Evolutionary conservation across 176 grass and related monocot species (phyloP).

Genomic region (Aegilops speltoides): DNA sequence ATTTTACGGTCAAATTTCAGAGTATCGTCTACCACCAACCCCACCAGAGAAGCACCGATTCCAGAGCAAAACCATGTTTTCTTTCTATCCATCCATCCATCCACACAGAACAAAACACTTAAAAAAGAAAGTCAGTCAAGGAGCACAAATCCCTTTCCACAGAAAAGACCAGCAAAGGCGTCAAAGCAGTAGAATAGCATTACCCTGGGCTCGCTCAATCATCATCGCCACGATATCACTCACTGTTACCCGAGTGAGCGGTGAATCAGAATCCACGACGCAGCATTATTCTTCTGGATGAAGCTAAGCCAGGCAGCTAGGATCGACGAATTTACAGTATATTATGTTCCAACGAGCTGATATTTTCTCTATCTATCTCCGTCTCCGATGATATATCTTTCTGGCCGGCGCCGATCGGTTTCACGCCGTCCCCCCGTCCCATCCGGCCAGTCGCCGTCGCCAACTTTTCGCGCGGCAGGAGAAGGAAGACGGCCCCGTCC

Average conservation of each 20-base stretch:
- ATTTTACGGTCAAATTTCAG: too few species aligned
- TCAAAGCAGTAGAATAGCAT: background rate
- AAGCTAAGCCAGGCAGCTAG: background rate
- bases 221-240: background rate
- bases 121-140: background rate
- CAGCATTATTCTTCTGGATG: background rate
- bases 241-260: background rate
- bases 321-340: background rate
- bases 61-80: background rate
- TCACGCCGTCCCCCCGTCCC: slow-evolving; percentile 4
- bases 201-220: background rate
- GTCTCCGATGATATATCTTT: background rate
- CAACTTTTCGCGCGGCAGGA: slow-evolving; percentile 3
- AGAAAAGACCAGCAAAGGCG: background rate
- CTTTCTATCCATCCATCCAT: background rate
- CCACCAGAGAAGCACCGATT: background rate
- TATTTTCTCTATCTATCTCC: background rate
- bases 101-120: background rate
- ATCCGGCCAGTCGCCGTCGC: slow-evolving; percentile 24
- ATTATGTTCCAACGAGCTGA: background rate
- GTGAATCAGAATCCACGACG: background rate
- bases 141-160: background rate
- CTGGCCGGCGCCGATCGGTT: background rate
- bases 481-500: too few species aligned
- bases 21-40: background rate